phyloP scores from a whole-genome alignment of 139 green algal species.

The Volvox africanus region DNA sequence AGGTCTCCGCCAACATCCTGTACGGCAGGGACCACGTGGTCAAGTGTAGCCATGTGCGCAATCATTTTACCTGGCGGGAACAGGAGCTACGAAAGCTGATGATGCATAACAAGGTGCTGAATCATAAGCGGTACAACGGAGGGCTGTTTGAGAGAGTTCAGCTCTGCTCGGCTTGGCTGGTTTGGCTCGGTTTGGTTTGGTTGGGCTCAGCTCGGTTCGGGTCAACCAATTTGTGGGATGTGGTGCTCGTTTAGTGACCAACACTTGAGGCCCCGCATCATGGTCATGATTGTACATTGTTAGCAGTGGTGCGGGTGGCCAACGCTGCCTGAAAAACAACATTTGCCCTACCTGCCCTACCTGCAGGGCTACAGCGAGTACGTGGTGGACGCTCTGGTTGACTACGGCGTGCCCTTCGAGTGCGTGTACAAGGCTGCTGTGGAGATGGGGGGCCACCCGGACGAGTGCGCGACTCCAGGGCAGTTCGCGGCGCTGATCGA shows the following conservation, averaged over 20 bases:
- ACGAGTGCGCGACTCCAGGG: not conserved
- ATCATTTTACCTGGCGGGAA: slow-evolving; percentile 31
- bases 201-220: too few relatives aligned
- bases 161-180: too few relatives aligned
- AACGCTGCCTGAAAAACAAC: too few relatives aligned
- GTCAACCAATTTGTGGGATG: too few relatives aligned
- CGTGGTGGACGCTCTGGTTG: slow-evolving; percentile 29
- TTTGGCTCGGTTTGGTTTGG: too few relatives aligned
- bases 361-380: slow-evolving; percentile 10
- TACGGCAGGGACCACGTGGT: slow-evolving; percentile 73
- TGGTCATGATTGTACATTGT: too few relatives aligned
- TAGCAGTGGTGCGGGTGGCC: too few relatives aligned
- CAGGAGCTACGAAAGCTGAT: slow-evolving; percentile 11
- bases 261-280: too few relatives aligned
- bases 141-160: too few relatives aligned
- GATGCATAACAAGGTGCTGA: not conserved
- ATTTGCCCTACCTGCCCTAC: too few relatives aligned
- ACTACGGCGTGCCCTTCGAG: slow-evolving; percentile 48
- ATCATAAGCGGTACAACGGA: too few relatives aligned
- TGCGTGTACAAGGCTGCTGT: slow-evolving; percentile 43
- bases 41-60: slow-evolving; percentile 32
- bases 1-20: slow-evolving; percentile 82
- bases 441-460: not conserved
- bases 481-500: slow-evolving; percentile 39
- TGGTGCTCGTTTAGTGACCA: too few relatives aligned